Conservation (phyloP, 495 filamentous ascomycete species). For the Penicillium desertorum region DNA sequence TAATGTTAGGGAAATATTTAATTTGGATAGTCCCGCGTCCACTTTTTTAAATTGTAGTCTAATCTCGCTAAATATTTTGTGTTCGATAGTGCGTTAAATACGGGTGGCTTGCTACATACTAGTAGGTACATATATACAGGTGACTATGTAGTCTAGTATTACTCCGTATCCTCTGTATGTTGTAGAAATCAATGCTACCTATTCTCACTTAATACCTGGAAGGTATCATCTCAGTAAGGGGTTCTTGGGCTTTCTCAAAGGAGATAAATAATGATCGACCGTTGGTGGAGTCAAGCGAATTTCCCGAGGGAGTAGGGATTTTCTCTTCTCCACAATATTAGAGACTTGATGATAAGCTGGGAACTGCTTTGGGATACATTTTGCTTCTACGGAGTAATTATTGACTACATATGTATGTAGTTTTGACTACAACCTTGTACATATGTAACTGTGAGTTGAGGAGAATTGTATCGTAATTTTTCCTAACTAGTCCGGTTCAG, state of each 20-base stretch:
- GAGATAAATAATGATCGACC: not conserved
- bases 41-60: constrained; percentile 8
- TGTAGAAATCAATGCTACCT: no score
- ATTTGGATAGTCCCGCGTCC: constrained; percentile 1
- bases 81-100: no score
- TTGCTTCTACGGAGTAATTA: not conserved
- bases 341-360: not conserved
- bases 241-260: not conserved
- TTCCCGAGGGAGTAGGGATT: not conserved
- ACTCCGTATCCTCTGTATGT: no score
- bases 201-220: no score
- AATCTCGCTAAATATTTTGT: constrained; percentile 1
- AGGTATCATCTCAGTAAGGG: not conserved
- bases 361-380: not conserved
- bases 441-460: not conserved
- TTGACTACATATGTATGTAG: no score
- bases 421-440: no score
- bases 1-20: not conserved
- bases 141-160: no score
- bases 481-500: not conserved
- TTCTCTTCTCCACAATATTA: not conserved
- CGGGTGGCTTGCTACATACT: no score
- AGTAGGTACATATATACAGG: no score
- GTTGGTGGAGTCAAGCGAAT: not conserved
- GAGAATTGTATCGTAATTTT: not conserved